These are phyloP conservation scores for Acanthamoeba healyi DNA, from an alignment of 208 protist genomes.

Conservation along the genomic window DNA sequence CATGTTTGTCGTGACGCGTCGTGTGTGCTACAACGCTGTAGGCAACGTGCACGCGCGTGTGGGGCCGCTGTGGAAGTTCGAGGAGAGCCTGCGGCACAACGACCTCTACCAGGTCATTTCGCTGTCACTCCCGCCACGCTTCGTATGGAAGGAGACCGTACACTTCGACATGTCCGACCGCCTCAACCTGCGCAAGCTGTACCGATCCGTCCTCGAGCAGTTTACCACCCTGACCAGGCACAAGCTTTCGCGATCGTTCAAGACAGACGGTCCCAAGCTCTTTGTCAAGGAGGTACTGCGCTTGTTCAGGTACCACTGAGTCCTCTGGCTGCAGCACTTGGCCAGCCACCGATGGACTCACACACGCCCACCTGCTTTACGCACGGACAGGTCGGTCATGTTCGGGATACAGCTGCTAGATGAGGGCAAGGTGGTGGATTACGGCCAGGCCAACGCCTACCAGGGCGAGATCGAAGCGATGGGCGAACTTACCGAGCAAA, in stretches of 20 bases:
- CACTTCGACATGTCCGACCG: neutral
- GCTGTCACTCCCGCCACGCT: neutral
- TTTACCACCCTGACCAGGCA: neutral
- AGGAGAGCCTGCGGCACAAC: slow-evolving; percentile 42
- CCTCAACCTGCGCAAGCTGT: slow-evolving; percentile 21
- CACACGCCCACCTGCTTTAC: too few species aligned
- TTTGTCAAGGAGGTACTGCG: slow-evolving; percentile 8
- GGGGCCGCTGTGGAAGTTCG: neutral
- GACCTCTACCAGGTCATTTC: slow-evolving; percentile 23
- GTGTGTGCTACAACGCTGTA: neutral
- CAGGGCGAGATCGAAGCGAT: slow-evolving; percentile 8
- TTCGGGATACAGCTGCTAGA: neutral
- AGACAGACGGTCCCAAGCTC: neutral
- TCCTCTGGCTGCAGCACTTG: neutral
- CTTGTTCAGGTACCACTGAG: neutral
- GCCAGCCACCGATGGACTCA: neutral
- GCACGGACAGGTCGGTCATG: neutral
- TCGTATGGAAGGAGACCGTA: slow-evolving; percentile 22
- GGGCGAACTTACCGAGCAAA: neutral
- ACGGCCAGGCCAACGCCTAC: neutral
- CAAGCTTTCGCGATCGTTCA: neutral
- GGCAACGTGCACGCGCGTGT: neutral
- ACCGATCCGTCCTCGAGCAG: slow-evolving; percentile 7
- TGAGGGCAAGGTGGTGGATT: neutral
- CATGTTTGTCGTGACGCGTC: neutral